Evolutionary conservation across 257 asterid species (phyloP).

Genomic region (Phtheirospermum japonicum): DNA sequence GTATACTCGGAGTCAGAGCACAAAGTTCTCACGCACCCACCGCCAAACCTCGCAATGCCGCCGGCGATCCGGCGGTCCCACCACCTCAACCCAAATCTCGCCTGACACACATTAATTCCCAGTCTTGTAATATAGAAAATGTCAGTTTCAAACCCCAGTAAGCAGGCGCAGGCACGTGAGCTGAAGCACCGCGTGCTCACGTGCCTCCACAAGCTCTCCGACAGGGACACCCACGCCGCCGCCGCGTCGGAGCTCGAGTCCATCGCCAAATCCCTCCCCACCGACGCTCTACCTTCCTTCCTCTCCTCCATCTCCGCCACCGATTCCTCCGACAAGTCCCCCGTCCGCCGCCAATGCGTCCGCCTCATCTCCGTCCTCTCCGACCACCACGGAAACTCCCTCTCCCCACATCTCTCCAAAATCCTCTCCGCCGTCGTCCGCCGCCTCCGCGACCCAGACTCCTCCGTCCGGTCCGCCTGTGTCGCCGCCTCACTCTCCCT

Average conservation of each 20-base stretch:
- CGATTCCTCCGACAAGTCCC: conserved; percentile 73
- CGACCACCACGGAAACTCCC: conserved; percentile 56
- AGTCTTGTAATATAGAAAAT: conserved; percentile 26
- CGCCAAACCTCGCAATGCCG: conserved; percentile 41
- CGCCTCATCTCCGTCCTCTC: conserved; percentile 59
- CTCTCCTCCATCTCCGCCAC: conserved; percentile 72
- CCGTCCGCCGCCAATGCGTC: conserved; percentile 77
- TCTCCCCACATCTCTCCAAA: conserved; percentile 67
- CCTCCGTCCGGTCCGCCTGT: conserved; percentile 73
- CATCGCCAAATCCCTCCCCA: conserved; percentile 56
- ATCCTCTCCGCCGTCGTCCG: conserved; percentile 72
- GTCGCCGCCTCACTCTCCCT: conserved; percentile 61
- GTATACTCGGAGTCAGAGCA: not conserved
- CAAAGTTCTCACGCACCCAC: not conserved
- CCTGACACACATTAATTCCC: not conserved
- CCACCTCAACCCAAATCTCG: conserved; percentile 36
- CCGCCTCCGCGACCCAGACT: conserved; percentile 78
- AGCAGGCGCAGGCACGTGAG: conserved; percentile 68
- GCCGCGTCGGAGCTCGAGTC: conserved; percentile 82
- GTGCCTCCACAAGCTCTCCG: conserved; percentile 88
- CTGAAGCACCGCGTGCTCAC: conserved; percentile 75
- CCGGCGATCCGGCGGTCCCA: conserved; percentile 50
- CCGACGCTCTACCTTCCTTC: conserved; percentile 55
- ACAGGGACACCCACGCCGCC: conserved; percentile 74
- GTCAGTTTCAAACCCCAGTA: conserved; percentile 39